These are phyloP conservation scores for Boletus eberwhitei DNA, from an alignment of 768 basidiomycete species.

Conservation along the genomic window DNA sequence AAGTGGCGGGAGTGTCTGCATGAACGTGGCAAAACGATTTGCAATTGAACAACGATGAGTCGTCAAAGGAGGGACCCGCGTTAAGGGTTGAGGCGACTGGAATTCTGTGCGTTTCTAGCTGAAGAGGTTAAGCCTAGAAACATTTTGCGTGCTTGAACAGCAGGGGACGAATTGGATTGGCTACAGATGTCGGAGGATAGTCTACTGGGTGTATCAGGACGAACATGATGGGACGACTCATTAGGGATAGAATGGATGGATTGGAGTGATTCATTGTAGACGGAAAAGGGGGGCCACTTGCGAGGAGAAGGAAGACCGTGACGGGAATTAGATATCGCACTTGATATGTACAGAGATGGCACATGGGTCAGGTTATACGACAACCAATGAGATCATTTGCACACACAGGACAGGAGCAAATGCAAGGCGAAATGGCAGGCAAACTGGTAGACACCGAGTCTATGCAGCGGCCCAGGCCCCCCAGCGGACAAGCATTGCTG, in stretches of 20 bases:
- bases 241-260: slow-evolving; percentile 31
- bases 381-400: too few species aligned
- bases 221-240: slow-evolving; percentile 24
- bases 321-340: too few species aligned
- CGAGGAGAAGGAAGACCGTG: too few species aligned
- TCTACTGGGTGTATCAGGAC: slow-evolving; percentile 21
- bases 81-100: slow-evolving; percentile 20
- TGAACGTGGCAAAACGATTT: slow-evolving; percentile 60
- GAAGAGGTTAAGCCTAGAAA: slow-evolving; percentile 35
- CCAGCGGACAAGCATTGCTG: too few species aligned
- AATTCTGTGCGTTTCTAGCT: slow-evolving; percentile 36
- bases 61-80: slow-evolving; percentile 18
- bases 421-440: too few species aligned
- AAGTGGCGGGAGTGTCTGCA: slow-evolving; percentile 64
- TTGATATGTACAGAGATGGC: too few species aligned
- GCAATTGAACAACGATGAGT: slow-evolving; percentile 57
- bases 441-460: too few species aligned
- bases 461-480: too few species aligned
- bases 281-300: too few species aligned
- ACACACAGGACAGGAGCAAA: too few species aligned
- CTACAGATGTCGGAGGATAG: slow-evolving; percentile 9
- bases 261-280: too few species aligned
- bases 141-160: slow-evolving; percentile 27
- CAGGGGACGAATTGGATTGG: slow-evolving; percentile 9
- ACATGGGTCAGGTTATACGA: too few species aligned